Evolutionary conservation across 2,329 filamentous ascomycete species (phyloP).

Genomic region (Elsinoe australis): DNA sequence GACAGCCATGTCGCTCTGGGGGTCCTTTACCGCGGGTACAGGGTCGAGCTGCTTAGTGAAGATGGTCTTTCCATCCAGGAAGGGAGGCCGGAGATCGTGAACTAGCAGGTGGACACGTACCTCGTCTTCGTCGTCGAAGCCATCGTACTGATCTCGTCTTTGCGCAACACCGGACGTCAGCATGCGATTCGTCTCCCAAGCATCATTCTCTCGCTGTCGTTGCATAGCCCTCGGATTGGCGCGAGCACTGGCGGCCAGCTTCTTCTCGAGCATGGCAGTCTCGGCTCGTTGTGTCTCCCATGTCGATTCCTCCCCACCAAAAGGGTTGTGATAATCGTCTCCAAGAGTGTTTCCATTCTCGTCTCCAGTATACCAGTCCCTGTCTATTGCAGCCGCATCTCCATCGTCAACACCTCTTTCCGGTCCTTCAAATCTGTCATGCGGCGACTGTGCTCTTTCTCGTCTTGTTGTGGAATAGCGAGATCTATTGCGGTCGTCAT

Average conservation of each 20-base stretch:
- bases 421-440: slow-evolving; percentile 54
- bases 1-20: slow-evolving; percentile 97
- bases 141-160: slow-evolving; percentile 67
- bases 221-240: slow-evolving; percentile 66
- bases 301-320: slow-evolving; percentile 65
- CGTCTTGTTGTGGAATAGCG: slow-evolving; percentile 32
- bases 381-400: slow-evolving; percentile 68
- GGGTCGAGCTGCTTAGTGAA: slow-evolving; percentile 97
- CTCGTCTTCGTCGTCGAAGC: slow-evolving; percentile 84
- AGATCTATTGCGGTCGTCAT: slow-evolving; percentile 25
- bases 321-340: slow-evolving; percentile 88
- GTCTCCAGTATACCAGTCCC: slow-evolving; percentile 88
- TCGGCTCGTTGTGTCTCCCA: slow-evolving; percentile 71
- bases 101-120: slow-evolving; percentile 85
- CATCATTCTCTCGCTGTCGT: slow-evolving; percentile 89
- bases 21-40: slow-evolving; percentile 83
- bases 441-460: slow-evolving; percentile 34
- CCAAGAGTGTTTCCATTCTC: slow-evolving; percentile 80
- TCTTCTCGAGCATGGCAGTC: slow-evolving; percentile 68
- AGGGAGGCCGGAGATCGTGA: slow-evolving; percentile 88
- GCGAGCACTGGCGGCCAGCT: slow-evolving; percentile 43
- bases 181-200: slow-evolving; percentile 99
- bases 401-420: slow-evolving; percentile 55
- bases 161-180: slow-evolving; percentile 93
- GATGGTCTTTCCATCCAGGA: slow-evolving; percentile 86